These are phyloP conservation scores for Phialemonium atrogriseum DNA, from an alignment of 2,329 filamentous ascomycete genomes.

Conservation along the genomic window DNA sequence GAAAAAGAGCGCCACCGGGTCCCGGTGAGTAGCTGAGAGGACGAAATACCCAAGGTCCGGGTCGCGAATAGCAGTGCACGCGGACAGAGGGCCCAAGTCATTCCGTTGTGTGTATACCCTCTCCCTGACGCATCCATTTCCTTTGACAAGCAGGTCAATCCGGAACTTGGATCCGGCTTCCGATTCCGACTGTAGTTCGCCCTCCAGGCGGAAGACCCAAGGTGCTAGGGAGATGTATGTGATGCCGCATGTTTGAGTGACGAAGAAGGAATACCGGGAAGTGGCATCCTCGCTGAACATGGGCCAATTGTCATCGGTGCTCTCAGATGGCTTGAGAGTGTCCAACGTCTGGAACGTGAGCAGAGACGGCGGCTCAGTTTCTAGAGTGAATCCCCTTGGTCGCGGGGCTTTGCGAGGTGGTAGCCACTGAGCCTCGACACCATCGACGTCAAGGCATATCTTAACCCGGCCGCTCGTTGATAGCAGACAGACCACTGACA, in stretches of 20 bases:
- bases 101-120: constrained; percentile 46
- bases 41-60: constrained; percentile 58
- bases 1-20: constrained; percentile 51
- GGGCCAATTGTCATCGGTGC: constrained; percentile 51
- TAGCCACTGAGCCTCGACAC: constrained; percentile 59
- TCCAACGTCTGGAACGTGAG: constrained; percentile 57
- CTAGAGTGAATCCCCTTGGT: constrained; percentile 27
- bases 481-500: constrained; percentile 51
- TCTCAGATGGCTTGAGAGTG: constrained; percentile 45
- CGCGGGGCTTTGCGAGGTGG: constrained; percentile 46
- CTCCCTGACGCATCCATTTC: constrained; percentile 47
- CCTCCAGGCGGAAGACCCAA: constrained; percentile 57
- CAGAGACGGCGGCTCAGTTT: constrained; percentile 36
- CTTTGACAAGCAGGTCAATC: constrained; percentile 50
- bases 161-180: constrained; percentile 54
- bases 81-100: constrained; percentile 42
- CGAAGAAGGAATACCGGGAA: constrained; percentile 54
- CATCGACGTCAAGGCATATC: constrained; percentile 53
- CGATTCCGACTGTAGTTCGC: constrained; percentile 47
- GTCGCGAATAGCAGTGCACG: constrained; percentile 45
- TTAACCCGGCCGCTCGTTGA: constrained; percentile 53
- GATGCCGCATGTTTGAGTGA: constrained; percentile 53
- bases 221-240: constrained; percentile 51
- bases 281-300: constrained; percentile 53
- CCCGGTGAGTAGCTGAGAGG: constrained; percentile 49